phyloP scores from a whole-genome alignment of 805 yeast species.

The Kazachstania psychrophila region DNA sequence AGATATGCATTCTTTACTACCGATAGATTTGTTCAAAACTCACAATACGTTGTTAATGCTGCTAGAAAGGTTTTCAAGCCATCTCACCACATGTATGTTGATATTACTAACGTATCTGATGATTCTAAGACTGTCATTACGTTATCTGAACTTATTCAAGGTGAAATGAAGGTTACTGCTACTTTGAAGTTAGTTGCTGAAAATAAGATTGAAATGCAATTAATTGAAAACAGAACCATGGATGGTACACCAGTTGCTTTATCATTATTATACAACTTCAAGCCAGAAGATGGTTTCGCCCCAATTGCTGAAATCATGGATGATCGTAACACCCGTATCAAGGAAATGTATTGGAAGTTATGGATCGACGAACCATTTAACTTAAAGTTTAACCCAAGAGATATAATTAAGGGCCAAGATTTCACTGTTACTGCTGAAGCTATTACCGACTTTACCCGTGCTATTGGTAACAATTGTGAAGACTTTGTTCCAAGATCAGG shows the following conservation, averaged over 20 bases:
- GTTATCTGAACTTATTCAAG: slow-evolving; percentile 64
- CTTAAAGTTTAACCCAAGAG: slow-evolving; percentile 58
- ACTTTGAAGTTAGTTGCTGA: slow-evolving; percentile 44
- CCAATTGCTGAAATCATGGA: slow-evolving; percentile 87
- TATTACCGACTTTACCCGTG: slow-evolving; percentile 89
- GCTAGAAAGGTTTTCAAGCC: slow-evolving; percentile 76
- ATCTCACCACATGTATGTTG: slow-evolving; percentile 49
- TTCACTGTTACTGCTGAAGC: slow-evolving; percentile 62
- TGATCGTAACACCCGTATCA: slow-evolving; percentile 86
- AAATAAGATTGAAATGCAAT: slow-evolving; percentile 52
- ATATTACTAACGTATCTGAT: slow-evolving; percentile 44
- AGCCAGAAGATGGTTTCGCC: slow-evolving; percentile 86
- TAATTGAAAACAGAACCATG: slow-evolving; percentile 84
- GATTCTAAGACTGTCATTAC: slow-evolving; percentile 50
- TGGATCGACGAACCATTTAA: slow-evolving; percentile 75
- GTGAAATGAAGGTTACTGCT: slow-evolving; percentile 58
- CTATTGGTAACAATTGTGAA: slow-evolving; percentile 94
- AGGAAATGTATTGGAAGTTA: slow-evolving; percentile 92
- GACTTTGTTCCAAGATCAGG: slow-evolving; percentile 87
- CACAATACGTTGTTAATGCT: slow-evolving; percentile 71
- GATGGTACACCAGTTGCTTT: slow-evolving; percentile 67
- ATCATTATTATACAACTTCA: slow-evolving; percentile 67
- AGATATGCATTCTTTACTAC: slow-evolving; percentile 81
- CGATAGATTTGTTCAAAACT: slow-evolving; percentile 75
- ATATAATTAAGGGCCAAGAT: slow-evolving; percentile 60